Percentiles rank a stretch among this genome's conserved stretches.
Conservation (phyloP, 2,329 filamentous ascomycete genomes). For the Penicillium sp. region DNA sequence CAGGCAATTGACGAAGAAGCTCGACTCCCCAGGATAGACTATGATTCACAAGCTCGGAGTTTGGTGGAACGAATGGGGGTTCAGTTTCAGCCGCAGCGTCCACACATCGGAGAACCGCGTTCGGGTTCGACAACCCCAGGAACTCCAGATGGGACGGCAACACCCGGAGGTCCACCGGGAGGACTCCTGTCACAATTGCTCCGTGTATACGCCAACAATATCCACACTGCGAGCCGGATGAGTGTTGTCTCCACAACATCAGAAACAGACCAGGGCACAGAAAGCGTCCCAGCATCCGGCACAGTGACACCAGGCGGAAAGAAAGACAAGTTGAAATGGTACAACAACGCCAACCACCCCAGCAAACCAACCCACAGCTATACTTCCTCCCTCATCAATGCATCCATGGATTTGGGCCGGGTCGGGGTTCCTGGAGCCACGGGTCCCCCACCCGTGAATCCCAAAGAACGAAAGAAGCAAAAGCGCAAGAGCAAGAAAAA, state of each 20-base stretch:
- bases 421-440: constrained; percentile 24
- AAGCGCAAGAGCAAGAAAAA: constrained; percentile 44
- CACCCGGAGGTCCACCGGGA: constrained; percentile 17
- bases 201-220: constrained; percentile 61
- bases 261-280: constrained; percentile 17
- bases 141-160: constrained; percentile 16
- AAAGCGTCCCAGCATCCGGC: constrained; percentile 16
- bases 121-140: constrained; percentile 19
- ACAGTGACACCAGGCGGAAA: constrained; percentile 16
- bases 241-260: constrained; percentile 17
- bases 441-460: constrained; percentile 15
- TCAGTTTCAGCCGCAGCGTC: neutral
- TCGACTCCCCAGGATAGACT: constrained; percentile 5
- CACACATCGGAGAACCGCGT: constrained; percentile 6
- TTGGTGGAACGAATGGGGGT: constrained; percentile 21
- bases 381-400: constrained; percentile 28
- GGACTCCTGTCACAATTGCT: constrained; percentile 69
- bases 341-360: constrained; percentile 20
- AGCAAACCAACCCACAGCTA: constrained; percentile 19
- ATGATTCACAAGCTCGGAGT: constrained; percentile 22
- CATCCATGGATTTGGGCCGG: constrained; percentile 27
- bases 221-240: constrained; percentile 29
- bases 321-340: constrained; percentile 34
- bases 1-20: constrained; percentile 21
- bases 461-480: constrained; percentile 25